These are phyloP conservation scores for Scenedesmus sp. DNA, from an alignment of 163 green algal species.

Conservation along the genomic window DNA sequence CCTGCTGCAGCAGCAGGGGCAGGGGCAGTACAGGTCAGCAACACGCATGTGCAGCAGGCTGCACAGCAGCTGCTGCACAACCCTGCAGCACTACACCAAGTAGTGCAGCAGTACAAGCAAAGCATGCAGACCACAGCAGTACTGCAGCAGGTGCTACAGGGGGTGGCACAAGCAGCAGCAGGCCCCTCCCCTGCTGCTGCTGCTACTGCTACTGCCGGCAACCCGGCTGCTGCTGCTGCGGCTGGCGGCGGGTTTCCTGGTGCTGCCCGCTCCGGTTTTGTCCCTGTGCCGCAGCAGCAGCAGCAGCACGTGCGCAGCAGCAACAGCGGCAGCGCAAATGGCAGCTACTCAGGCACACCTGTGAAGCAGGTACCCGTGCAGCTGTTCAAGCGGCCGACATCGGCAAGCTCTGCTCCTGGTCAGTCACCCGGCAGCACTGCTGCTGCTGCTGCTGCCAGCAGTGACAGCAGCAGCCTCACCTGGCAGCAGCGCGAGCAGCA, in stretches of 20 bases:
- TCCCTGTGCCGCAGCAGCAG: background rate
- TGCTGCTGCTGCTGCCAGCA: background rate
- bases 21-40: slow-evolving; percentile 25
- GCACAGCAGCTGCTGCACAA: slow-evolving; percentile 42
- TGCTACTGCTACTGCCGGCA: background rate
- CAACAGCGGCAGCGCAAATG: background rate
- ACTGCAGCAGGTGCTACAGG: slow-evolving; percentile 47
- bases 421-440: background rate
- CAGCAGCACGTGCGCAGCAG: background rate
- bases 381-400: background rate
- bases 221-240: background rate
- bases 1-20: background rate
- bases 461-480: background rate
- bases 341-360: background rate
- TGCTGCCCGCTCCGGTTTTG: background rate
- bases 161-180: slow-evolving; percentile 11
- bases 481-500: slow-evolving; percentile 5
- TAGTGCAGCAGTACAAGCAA: slow-evolving; percentile 52
- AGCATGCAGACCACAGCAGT: slow-evolving; percentile 35
- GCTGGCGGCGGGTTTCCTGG: background rate
- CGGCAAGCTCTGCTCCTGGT: background rate
- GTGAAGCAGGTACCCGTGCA: background rate
- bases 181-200: background rate
- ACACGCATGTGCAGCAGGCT: slow-evolving; percentile 30
- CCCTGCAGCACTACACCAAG: slow-evolving; percentile 40